Evolutionary conservation across 2,329 filamentous ascomycete genomes (phyloP), one percentile per base, ranked within the genome.

Genomic region (Dryadomyces quercus-mongolicae): DNA sequence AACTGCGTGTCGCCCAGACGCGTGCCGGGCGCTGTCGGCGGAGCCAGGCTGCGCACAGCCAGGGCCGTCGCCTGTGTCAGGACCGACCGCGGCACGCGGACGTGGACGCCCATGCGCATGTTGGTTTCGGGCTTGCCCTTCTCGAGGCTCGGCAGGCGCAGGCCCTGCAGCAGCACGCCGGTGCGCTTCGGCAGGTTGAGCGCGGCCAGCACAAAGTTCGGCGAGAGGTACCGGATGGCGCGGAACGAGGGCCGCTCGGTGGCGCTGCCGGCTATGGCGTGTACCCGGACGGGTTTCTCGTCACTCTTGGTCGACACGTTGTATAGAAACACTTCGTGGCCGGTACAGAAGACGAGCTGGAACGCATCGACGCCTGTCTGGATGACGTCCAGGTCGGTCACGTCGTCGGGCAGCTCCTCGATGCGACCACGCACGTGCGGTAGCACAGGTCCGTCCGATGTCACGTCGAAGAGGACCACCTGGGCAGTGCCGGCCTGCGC

Each of bases 381-480:
- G 49, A 79, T 68, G 48, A 90, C 74, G 64, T 91, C 87, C 51
- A 90, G 62, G 65, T 90, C 87, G 62, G 81, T 80, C 1, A 82
- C 82, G 63, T 85, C 80, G 60, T 68, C 73, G 16, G 68, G 63
- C 44, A 80, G 67, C 57, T 78, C 8, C 40, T 15, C 73, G 53
- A 84, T 60, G 52, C 72, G 68, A 31, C 75, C 76, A 61, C 72
- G 71, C 49, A 68, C 57, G 62, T 71, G 77, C 55, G 75, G 75
- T 21, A 59, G 50, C 15, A 36, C 51, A 0, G 57, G 38, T 1
- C 48, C 36, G 3, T 53, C 20, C 40, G 70, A 76, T 67, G 59
- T 75, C 69, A 84, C 81, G 64, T 87, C 80, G 65, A 95, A 95
- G 45, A 95, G 70, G 25, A 88, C 84, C 57, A 96, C 79, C 69